These are phyloP conservation scores for Gossypium schwendimanii DNA, from an alignment of 441 rosid genomes.

Conservation along the genomic window DNA sequence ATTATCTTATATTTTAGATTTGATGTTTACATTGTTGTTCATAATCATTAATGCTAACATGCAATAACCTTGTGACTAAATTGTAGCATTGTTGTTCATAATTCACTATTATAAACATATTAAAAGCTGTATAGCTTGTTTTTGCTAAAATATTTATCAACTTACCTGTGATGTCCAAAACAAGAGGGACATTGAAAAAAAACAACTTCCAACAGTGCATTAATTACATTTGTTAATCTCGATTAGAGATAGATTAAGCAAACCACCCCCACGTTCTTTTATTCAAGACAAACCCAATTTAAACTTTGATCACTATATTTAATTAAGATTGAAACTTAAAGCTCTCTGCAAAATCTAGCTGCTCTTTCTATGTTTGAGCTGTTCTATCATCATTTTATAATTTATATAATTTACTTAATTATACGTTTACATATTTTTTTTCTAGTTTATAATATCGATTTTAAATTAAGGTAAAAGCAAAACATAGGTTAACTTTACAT, in stretches of 20 bases:
- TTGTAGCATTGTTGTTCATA: not conserved
- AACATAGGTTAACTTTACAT: not conserved
- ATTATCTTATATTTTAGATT: no score
- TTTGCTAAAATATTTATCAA: not conserved
- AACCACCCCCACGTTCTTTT: not conserved
- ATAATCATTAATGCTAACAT: no score
- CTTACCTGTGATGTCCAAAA: constrained; percentile 3
- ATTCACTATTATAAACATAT: no score
- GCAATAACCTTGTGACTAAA: no score
- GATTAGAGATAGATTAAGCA: not conserved
- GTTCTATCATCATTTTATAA: not conserved
- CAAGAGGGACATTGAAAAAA: not conserved
- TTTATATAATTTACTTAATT: not conserved
- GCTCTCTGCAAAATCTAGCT: not conserved
- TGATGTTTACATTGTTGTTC: no score
- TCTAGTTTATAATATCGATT: not conserved
- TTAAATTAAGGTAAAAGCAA: not conserved
- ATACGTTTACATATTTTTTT: not conserved
- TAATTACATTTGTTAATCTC: not conserved
- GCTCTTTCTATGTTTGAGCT: not conserved
- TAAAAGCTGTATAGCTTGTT: no score
- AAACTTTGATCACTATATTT: not conserved
- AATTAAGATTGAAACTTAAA: not conserved
- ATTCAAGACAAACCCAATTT: no score
- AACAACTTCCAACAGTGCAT: not conserved